Evolutionary conservation across 345 rosid genomes (phyloP), one percentile per base, ranked within the genome.

Genomic region (Pugionium cornutum): DNA sequence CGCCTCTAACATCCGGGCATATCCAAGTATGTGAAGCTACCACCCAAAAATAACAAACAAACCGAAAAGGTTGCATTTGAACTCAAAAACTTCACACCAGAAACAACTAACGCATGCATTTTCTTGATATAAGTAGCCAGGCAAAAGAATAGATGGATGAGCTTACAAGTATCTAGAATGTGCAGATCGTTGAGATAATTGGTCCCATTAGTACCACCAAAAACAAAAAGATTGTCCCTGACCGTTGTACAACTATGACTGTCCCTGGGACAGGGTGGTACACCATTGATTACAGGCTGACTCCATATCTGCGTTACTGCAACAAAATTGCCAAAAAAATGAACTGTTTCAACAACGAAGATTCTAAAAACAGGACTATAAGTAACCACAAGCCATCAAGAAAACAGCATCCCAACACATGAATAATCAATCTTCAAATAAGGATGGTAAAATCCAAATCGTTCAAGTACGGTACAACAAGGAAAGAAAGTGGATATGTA

Each of bases 191-290:
- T 85, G 51, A 94, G 90, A 71, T 88, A 84, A 31, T 70, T 82
- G 66, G 41, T 77, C 66, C 95, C 96, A 83, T 92, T 95, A 9
- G 97, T 89, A 70, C 99, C 99, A 67, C 99, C 99, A 66, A 92
- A 92, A 55, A 92, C 90, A 73, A 70, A 83, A 58, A 90, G 80
- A 62, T 80, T 82, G 58, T 86, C 92, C 36, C 83, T 86, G 11
- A 92, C 82, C n/a, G 87, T 67, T 1, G 96, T 85, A 74, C 92
- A 90, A 62, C 85, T 88, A 70, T 92, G 99, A 80, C 99, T 92
- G 62, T 89, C 97, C 82, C 99, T 86, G 0, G 97, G 91, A 49
- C 75, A 46, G 1, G 99, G 99, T 0, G 84, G 92, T 2, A 53
- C 72, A 66, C 99, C 99, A 54, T 75, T 82, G 52, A 83, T 75